phyloP scores from a whole-genome alignment of 2,329 filamentous ascomycete species.

The Paraphoma sp. region DNA sequence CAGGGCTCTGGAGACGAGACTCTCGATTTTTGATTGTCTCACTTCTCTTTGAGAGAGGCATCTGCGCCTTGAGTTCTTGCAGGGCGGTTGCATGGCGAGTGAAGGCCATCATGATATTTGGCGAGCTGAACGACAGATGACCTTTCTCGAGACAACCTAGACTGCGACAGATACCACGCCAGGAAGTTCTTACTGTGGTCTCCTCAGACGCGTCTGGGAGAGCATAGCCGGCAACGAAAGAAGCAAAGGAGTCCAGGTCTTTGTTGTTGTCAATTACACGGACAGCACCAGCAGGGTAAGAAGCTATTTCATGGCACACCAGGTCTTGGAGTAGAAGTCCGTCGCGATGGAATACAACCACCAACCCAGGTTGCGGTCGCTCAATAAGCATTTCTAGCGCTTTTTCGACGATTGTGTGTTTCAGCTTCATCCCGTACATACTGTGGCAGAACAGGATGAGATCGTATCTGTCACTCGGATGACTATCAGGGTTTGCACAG shows the following conservation, averaged over 20 bases:
- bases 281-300: conserved; percentile 55
- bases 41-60: conserved; percentile 45
- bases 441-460: conserved; percentile 69
- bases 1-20: conserved; percentile 54
- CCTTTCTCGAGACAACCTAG: conserved; percentile 51
- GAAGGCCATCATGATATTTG: conserved; percentile 61
- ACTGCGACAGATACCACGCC: conserved; percentile 61
- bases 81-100: conserved; percentile 54
- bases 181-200: conserved; percentile 46
- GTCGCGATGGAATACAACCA: conserved; percentile 65
- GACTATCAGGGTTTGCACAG: conserved; percentile 2
- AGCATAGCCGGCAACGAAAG: conserved; percentile 59
- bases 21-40: conserved; percentile 60
- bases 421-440: conserved; percentile 66
- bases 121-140: conserved; percentile 57
- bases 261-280: conserved; percentile 55
- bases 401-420: conserved; percentile 53
- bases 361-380: conserved; percentile 48
- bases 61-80: conserved; percentile 50
- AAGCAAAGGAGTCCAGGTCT: conserved; percentile 58
- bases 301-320: conserved; percentile 55
- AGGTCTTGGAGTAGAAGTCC: conserved; percentile 55
- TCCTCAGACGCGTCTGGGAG: conserved; percentile 42
- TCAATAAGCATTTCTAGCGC: conserved; percentile 57
- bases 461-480: conserved; percentile 55